Evolutionary conservation across 2,329 filamentous ascomycete species (phyloP).

Genomic region (Pezicula rhizophila): DNA sequence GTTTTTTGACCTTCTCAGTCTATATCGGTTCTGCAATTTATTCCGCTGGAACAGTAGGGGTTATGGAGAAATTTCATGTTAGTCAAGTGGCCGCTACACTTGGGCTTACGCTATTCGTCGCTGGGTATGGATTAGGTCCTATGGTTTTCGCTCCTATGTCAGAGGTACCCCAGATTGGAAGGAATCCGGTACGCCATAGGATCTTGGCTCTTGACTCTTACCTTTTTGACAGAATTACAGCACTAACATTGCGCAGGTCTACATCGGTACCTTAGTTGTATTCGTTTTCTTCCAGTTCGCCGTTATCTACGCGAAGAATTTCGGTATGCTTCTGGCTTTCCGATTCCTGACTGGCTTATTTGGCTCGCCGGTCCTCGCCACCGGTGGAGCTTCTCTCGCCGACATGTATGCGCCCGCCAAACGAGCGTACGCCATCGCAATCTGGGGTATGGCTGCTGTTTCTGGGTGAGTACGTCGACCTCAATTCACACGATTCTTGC

Average conservation of each 20-base stretch:
- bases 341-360: slow-evolving; percentile 54
- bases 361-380: slow-evolving; percentile 56
- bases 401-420: slow-evolving; percentile 48
- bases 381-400: slow-evolving; percentile 41
- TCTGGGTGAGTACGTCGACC: slow-evolving; percentile 26
- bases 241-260: background rate
- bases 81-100: slow-evolving; percentile 38
- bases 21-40: slow-evolving; percentile 38
- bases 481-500: no score
- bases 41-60: slow-evolving; percentile 33
- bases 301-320: slow-evolving; percentile 40
- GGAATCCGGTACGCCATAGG: slow-evolving; percentile 47
- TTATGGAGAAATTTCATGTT: slow-evolving; percentile 38
- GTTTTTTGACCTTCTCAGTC: slow-evolving; percentile 6
- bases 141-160: slow-evolving; percentile 36
- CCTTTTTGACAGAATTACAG: no score
- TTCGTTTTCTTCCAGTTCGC: slow-evolving; percentile 45
- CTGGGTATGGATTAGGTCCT: slow-evolving; percentile 39
- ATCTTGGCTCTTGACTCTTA: background rate
- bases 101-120: slow-evolving; percentile 42
- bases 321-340: slow-evolving; percentile 45
- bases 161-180: slow-evolving; percentile 53
- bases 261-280: slow-evolving; percentile 39
- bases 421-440: slow-evolving; percentile 51
- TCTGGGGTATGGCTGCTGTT: slow-evolving; percentile 46